Evolutionary conservation across 805 yeast species (phyloP).

Genomic region (Metschnikowia reukaufii): DNA sequence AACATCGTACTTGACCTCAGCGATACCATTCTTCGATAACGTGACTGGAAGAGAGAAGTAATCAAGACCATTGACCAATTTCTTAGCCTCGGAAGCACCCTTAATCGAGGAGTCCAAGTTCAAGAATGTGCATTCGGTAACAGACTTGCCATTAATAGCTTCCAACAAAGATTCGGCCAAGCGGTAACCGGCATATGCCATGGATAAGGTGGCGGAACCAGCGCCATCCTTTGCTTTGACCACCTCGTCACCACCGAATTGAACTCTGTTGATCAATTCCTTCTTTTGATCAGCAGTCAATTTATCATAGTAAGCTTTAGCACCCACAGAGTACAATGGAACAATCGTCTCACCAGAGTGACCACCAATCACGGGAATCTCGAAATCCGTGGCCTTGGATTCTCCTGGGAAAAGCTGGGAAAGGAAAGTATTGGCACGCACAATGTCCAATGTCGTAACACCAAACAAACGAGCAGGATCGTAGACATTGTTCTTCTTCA

Average conservation of each 20-base stretch:
- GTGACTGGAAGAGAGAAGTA: slow-evolving; percentile 66
- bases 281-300: slow-evolving; percentile 34
- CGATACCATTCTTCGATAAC: slow-evolving; percentile 55
- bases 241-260: slow-evolving; percentile 90
- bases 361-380: slow-evolving; percentile 84
- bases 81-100: slow-evolving; percentile 53
- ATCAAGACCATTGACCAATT: slow-evolving; percentile 42
- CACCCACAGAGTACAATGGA: slow-evolving; percentile 64
- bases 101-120: slow-evolving; percentile 49
- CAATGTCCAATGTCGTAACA: slow-evolving; percentile 84
- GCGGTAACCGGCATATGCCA: slow-evolving; percentile 92
- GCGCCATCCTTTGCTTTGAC: slow-evolving; percentile 93
- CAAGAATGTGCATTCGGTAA: slow-evolving; percentile 52
- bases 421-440: slow-evolving; percentile 81
- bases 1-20: slow-evolving; percentile 53
- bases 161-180: slow-evolving; percentile 58
- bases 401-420: slow-evolving; percentile 51
- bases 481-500: slow-evolving; percentile 64
- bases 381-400: slow-evolving; percentile 50
- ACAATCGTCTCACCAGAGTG: slow-evolving; percentile 95
- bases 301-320: slow-evolving; percentile 35
- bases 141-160: slow-evolving; percentile 26
- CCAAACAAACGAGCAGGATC: slow-evolving; percentile 79
- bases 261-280: slow-evolving; percentile 45
- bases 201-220: slow-evolving; percentile 92